Evolutionary conservation across 257 asterid genomes (phyloP), one percentile per base, ranked within the genome.

Genomic region (Cordia subcordata): DNA sequence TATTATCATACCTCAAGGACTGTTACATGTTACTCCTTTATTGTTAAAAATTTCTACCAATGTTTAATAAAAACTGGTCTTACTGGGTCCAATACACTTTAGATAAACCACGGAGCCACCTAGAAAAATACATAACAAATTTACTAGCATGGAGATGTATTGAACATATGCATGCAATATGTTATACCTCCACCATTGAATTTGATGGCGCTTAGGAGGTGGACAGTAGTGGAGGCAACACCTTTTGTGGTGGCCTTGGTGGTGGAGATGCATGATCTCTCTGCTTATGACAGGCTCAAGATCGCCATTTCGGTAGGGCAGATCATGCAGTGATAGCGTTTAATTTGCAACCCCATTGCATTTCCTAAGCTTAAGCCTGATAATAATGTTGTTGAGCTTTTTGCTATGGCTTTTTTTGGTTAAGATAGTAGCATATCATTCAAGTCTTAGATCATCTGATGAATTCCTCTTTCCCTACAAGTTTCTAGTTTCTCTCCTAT

Each of bases 201-300:
- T 33, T 64, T 64, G 63, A 64, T 32, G 38, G 62, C 63, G 18
- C 69, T 64, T 15, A 55, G 69, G 18, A 65, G 49, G 33, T 55
- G 19, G 55, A 56, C 62, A 20, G 44, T 5, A 57, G 63, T 23
- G 38, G 63, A n/a, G 19, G 57, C 42, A 33, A 55, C 57, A 10
- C 57, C 69, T 19, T 11, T 65, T 50, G 13, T 65, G 69, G 57
- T 65, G 69, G 33, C 57, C 49, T 46, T 46, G 63, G 22, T 32
- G 69, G 62, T 65, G 69, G 11, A 55, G 57, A 13, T 55, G 46
- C 69, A 65, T 65, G 47, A 64, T 55, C 62, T 55, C 63, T 13
- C 49, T 49, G 56, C 62, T 56, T 22, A 65, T 65, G 69, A 47
- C 37, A 2, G 69, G 69, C 54, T 65, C 63, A n/a, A 65, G 53